Evolutionary conservation across 495 filamentous ascomycete species (phyloP), one percentile per base, ranked within the genome.

Genomic region (Xylaria venustula): DNA sequence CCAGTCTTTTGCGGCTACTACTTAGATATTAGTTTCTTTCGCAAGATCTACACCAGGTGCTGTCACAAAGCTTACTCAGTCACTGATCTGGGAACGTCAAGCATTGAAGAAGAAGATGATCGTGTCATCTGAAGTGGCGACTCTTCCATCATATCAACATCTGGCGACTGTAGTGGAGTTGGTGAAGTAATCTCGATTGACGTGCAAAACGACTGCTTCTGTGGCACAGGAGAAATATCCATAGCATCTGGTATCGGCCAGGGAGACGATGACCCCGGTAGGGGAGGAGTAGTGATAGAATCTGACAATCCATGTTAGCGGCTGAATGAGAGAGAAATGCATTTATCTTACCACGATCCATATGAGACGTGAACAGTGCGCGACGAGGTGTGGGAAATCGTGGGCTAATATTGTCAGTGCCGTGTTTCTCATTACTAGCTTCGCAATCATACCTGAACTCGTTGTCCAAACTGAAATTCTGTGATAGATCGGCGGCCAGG

Each of bases 191-290:
- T 71, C 58, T 88, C 85, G 25, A 90, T 73, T 60, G 88, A 80
- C 5, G 79, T 76, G 36, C 75, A 71, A 67, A 87, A 91, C 9
- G 90, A 81, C 22, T 83, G 81, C 77, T 97, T 98, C 73, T 96
- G 93, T 12, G 93, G 94, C 40, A 98, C 75, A 12, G 94, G 94
- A 20, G 93, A 97, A 76, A 96, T 88, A 65, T 98, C 95, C 92
- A 98, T 97, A 36, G 81, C 78, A 63, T 97, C 92, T 61, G 84
- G 79, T n/a, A 75, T 78, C n/a, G 82, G 77, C 14, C 81, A 82
- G 11, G 93, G 93, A 26, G 79, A 79, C 7, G 94, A 97, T 11
- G 93, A 95, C 2, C 87, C 84, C 41, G 88, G 88, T 17, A 93
- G 79, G 11, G 91, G 90, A 48, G 94, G 93, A 7, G 93, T 97